These are phyloP conservation scores for Crataegus laevigata DNA, from an alignment of 306 rosid genomes.

Conservation along the genomic window DNA sequence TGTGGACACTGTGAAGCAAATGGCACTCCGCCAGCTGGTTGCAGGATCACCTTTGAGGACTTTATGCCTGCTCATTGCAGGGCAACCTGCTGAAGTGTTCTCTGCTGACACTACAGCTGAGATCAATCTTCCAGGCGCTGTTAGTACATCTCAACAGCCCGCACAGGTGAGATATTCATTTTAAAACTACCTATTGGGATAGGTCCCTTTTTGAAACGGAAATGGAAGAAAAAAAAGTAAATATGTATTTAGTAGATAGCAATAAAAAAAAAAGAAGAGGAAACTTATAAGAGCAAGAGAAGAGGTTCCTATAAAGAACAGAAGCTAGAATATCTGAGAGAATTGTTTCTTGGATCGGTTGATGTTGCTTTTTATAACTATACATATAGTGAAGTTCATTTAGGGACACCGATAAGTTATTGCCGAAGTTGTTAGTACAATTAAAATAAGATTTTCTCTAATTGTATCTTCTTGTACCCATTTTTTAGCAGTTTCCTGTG, in stretches of 20 bases:
- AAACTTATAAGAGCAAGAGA: not conserved
- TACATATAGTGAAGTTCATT: not conserved
- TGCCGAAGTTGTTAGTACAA: constrained; percentile 7
- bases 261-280: not conserved
- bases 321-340: not conserved
- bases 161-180: constrained; percentile 52
- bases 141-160: constrained; percentile 37
- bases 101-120: constrained; percentile 26
- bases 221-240: not conserved
- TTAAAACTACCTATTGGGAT: not conserved
- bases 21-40: constrained; percentile 74
- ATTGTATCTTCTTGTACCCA: not conserved
- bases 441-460: constrained; percentile 2
- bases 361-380: not conserved
- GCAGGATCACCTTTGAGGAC: constrained; percentile 93
- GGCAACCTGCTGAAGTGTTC: constrained; percentile 90
- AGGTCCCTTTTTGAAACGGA: not conserved
- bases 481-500: constrained; percentile 7
- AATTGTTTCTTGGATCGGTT: not conserved
- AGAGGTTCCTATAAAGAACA: not conserved
- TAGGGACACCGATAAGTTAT: not conserved
- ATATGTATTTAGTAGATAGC: not conserved
- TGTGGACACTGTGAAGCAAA: constrained; percentile 87
- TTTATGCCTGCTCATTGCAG: constrained; percentile 87
- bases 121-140: constrained; percentile 30